These are phyloP conservation scores for Aspergillus diversus DNA, from an alignment of 495 filamentous ascomycete species.

Conservation along the genomic window DNA sequence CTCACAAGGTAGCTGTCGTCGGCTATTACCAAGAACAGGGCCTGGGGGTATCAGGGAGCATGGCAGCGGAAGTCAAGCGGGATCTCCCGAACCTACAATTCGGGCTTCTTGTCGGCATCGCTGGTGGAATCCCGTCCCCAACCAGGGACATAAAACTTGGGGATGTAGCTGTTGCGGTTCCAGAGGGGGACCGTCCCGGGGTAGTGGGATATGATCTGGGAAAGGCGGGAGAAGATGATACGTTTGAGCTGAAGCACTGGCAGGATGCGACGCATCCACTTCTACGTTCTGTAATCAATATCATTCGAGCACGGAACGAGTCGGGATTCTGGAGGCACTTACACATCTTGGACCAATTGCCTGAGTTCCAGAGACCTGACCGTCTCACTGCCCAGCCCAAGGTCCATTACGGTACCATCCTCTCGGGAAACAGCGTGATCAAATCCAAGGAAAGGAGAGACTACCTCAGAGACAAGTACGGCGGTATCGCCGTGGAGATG, in stretches of 20 bases:
- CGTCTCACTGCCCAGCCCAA: not conserved
- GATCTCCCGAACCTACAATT: conserved; percentile 1
- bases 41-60: not conserved
- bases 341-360: not conserved
- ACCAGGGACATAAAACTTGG: not conserved
- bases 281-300: not conserved
- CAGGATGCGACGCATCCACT: not conserved
- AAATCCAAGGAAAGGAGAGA: conserved; percentile 2
- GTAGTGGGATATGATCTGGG: conserved; percentile 1
- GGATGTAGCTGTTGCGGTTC: not conserved
- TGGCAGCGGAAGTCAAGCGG: conserved; percentile 1
- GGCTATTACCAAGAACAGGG: conserved; percentile 1
- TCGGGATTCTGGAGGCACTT: not conserved
- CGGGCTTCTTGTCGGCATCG: not conserved
- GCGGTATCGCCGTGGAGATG: not conserved
- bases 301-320: not conserved
- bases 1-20: not conserved
- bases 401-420: not conserved
- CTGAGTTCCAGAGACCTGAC: not conserved
- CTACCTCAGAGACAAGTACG: conserved; percentile 1
- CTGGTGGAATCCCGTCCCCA: not conserved
- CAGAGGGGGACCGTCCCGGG: not conserved
- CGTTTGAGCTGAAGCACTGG: conserved; percentile 3
- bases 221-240: conserved; percentile 1
- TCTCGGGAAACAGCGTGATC: not conserved